Evolutionary conservation across 1,284 basidiomycete genomes (phyloP), one percentile per base, ranked within the genome.

Genomic region (Ganoderma multipileum): DNA sequence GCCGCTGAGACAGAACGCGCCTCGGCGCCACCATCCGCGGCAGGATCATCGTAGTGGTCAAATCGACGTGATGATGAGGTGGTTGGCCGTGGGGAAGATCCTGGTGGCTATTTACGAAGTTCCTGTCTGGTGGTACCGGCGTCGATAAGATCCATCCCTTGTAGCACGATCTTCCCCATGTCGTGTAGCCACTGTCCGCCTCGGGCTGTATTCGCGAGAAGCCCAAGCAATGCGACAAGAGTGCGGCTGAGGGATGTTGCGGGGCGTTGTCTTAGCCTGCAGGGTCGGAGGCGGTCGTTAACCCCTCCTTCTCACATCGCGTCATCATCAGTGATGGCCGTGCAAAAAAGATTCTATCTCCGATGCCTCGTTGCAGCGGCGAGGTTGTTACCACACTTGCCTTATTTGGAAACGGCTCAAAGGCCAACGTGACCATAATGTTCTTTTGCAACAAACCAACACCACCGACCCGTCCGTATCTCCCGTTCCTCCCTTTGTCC

Each of bases 371-470:
- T 68, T 68, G 67, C 67, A 42, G 33, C 41, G 63, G 67, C 63
- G 47, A 65, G 67, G 67, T 60, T 64, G 67, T 68, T 65, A 68
- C 67, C 60, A 68, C 63, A 65, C 67, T 68, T 68, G 61, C 67
- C 67, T 65, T 61, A 62, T 65, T 61, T 60, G 67, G 67, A 11
- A 68, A 58, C 16, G 55, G 26, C 38, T 38, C 61, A 47, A 61
- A 54, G 60, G 59, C 54, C 67, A 68, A 65, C 67, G 67, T 65
- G 63, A 65, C 67, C 63, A 60, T 55, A 61, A 41, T 65, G 67
- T 65, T 65, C 67, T 68, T 68, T 52, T 65, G 28, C 67, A 65
- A 68, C 67, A 68, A 68, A 68, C 67, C 67, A 68, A 64, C 67
- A 68, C 67, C 63, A 65, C 54, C 58, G 63, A 36, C 42, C 18